Percentiles rank a stretch among this genome's conserved stretches.
These are phyloP conservation scores for Naganishia liquefaciens DNA, from an alignment of 1,284 basidiomycete species.

Conservation along the genomic window DNA sequence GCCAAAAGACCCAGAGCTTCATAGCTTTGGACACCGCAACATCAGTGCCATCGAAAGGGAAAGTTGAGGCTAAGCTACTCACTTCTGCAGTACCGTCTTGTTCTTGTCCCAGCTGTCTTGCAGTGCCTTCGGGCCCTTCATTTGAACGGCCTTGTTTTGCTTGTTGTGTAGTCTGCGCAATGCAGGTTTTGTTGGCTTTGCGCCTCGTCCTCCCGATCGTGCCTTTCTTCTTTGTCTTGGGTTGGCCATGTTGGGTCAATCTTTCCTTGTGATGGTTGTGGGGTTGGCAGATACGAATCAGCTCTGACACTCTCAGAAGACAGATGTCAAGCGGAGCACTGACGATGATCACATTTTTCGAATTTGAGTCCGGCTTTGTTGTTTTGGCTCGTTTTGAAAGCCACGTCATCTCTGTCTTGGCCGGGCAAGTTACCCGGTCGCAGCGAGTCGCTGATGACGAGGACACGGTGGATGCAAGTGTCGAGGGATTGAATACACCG, in stretches of 20 bases:
- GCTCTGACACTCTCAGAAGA: neutral
- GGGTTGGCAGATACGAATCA: neutral
- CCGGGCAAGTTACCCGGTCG: neutral
- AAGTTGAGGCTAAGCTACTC: conserved; percentile 45
- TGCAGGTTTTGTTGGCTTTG: conserved; percentile 42
- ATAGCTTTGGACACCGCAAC: conserved; percentile 41
- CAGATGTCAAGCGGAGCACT: too few species aligned
- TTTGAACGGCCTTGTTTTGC: conserved; percentile 68
- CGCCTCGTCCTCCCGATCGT: conserved; percentile 42
- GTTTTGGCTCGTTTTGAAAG: neutral
- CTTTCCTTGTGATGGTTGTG: neutral
- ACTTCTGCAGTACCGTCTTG: conserved; percentile 94
- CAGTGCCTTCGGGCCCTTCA: conserved; percentile 78
- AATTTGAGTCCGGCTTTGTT: neutral
- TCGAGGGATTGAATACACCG: neutral
- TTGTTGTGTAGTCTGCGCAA: conserved; percentile 48
- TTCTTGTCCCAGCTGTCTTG: conserved; percentile 84
- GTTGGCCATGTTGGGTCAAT: conserved; percentile 70
- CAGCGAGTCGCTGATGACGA: neutral
- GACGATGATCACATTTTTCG: neutral
- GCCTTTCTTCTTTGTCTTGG: conserved; percentile 69
- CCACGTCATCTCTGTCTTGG: neutral
- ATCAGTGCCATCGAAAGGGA: neutral
- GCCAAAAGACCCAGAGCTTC: conserved; percentile 52
- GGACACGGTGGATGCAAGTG: neutral